Evolutionary conservation across 352 stramenopile species (phyloP), one percentile per base, ranked within the genome.

Genomic region (Aphanomyces invadans): DNA sequence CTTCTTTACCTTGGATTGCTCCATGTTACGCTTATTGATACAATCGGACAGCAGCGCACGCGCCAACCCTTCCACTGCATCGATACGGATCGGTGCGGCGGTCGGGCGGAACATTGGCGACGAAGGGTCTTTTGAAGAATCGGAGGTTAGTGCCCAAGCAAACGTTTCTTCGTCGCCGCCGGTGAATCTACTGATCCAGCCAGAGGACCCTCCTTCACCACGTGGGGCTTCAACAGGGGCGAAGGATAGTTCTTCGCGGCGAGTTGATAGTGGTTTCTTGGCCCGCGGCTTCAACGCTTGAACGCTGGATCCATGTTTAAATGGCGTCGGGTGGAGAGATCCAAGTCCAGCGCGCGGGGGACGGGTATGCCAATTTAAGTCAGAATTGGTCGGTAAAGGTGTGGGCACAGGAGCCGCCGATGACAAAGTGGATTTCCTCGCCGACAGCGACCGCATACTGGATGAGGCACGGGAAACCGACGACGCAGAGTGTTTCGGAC

Each of bases 11-110:
- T 57, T 57, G 21, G 17, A 42, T 9, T 32, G 55, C 33, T 48
- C 33, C 31, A 33, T 49, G 33, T 49, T 63, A 21, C 55, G 55
- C 39, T 49, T 63, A n/a, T 48, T 63, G 33, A 63, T 63, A 21
- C 55, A 63, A 51, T 63, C 55, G 4, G 55, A 32, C 11, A 63
- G 33, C 9, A 63, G 39, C 17, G 55, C 55, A 32, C 55, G 55
- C n/a, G 55, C 55, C 32, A 63, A 32, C 9, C 45, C 33, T 63
- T 63, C 55, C 10, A 63, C 55, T 17, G 33, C 55, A 33, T 63
- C 55, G 10, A 31, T 63, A 19, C n/a, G 26, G 36, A 31, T 31
- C 9, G 29, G 3, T 31, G 21, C 15, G n/a, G 46, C n/a, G 10
- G 46, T 31, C 15, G 46, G 10, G 46, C 46, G 46, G 26, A 54